Percentiles rank a stretch among this genome's conserved stretches.
These are phyloP conservation scores for Fraxinus floribunda DNA, from an alignment of 305 asterid genomes.

Conservation along the genomic window DNA sequence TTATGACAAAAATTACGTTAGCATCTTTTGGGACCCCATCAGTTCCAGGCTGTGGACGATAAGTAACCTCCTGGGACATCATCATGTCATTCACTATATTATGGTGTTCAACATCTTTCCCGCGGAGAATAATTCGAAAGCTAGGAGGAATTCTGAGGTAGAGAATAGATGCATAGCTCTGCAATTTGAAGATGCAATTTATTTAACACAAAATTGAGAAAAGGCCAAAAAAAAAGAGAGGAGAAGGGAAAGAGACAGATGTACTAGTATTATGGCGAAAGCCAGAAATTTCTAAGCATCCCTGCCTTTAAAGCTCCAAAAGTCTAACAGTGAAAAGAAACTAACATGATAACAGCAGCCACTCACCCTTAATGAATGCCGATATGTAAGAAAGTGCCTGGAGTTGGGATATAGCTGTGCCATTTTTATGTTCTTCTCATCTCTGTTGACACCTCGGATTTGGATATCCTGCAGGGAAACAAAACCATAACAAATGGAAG, in stretches of 20 bases:
- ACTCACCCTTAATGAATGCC: constrained; percentile 87
- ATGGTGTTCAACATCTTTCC: constrained; percentile 92
- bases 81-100: constrained; percentile 96
- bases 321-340: constrained; percentile 6
- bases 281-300: constrained; percentile 6
- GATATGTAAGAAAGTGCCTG: constrained; percentile 89
- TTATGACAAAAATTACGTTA: constrained; percentile 45
- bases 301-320: not conserved
- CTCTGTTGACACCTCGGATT: constrained; percentile 96
- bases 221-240: not conserved
- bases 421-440: constrained; percentile 84
- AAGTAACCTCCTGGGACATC: constrained; percentile 85
- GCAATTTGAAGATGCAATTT: constrained; percentile 35
- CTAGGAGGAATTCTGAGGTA: constrained; percentile 81
- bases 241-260: not conserved
- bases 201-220: constrained; percentile 5
- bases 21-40: constrained; percentile 69
- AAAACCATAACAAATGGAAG: constrained; percentile 8
- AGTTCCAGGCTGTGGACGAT: constrained; percentile 83
- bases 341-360: constrained; percentile 20
- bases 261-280: not conserved
- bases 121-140: constrained; percentile 87
- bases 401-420: constrained; percentile 81
- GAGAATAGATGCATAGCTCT: constrained; percentile 95
- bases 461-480: constrained; percentile 72